Base-by-base conservation (phyloP, 2,329 filamentous ascomycete genomes). In the Sarocladium kiliense region DNA sequence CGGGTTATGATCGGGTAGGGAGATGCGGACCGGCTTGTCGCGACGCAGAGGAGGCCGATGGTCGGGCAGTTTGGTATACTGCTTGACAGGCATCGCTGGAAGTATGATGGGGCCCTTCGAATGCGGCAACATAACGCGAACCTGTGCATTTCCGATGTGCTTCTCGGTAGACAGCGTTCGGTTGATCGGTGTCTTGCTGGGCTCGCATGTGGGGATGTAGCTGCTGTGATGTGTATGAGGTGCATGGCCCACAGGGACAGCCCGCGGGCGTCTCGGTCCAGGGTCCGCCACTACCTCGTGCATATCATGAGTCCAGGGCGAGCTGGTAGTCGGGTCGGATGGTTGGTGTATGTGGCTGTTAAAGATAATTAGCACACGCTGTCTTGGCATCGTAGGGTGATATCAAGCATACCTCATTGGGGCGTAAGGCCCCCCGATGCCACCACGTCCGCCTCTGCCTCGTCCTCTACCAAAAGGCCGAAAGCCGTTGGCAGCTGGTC, bases 21-120 rank as follows among this genome's bases (percentile, higher is more conserved):
- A 97, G 62, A 99, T 90, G 53, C 94, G 87, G 39, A 97, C 94
- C 7, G 94, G 94, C 69, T 97, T 99, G 74, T 99, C 94, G 63
- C 94, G 87, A 59, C 94, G 88, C 50, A 99, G 81, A 53, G 94
- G 94, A 19, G 94, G 94, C 21, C 94, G 86, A 71, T 97, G 94
- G 67, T 97, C 91, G 19, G 94, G 94, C 50, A 99, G 82, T 63
- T 93, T 91, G 39, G 91, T 97, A 71, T 99, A 93, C 65, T 94
- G 89, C 69, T 90, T 94, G 61, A 95, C 85, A 47, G 89, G 84
- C 60, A 96, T 84, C 58, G 86, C 86, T 27, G 89, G 77, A 67
- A 93, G 91, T 41, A 82, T 73, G 45, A 87, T 81, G 5, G 91
- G 82, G 27, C 80, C 79, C 62, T 85, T 82, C 82, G 95, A 88